These are phyloP conservation scores for Colletotrichum noveboracense DNA, from an alignment of 2,329 filamentous ascomycete genomes.

Conservation along the genomic window DNA sequence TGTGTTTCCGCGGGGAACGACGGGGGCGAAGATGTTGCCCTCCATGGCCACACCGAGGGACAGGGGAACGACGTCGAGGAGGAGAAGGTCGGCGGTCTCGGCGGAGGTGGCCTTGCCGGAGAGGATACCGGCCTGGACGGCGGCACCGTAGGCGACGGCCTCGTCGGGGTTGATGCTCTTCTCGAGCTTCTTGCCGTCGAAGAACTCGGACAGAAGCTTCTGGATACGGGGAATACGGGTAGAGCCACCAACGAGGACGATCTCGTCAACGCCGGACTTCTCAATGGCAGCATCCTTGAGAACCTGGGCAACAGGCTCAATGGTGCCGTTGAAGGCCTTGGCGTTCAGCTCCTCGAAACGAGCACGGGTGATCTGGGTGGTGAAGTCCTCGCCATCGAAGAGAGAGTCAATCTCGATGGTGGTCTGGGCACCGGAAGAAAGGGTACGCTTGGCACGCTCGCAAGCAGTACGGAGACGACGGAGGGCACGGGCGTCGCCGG, in stretches of 20 bases:
- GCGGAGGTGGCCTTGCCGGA: slow-evolving; percentile 97
- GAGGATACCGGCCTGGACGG: slow-evolving; percentile 97
- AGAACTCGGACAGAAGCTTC: slow-evolving; percentile 99
- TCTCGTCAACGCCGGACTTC: slow-evolving; percentile 95
- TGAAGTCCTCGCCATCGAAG: slow-evolving; percentile 98
- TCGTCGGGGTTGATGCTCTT: slow-evolving; percentile 99
- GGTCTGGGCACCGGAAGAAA: slow-evolving; percentile 96
- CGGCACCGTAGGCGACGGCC: slow-evolving; percentile 98
- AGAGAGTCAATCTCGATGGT: slow-evolving; percentile 99
- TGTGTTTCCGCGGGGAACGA: slow-evolving; percentile 80
- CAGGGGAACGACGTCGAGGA: slow-evolving; percentile 94
- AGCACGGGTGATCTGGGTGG: slow-evolving; percentile 95
- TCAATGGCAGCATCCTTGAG: slow-evolving; percentile 89
- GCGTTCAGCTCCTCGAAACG: slow-evolving; percentile 99
- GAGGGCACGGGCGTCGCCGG: slow-evolving; percentile 86
- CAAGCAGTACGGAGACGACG: slow-evolving; percentile 96
- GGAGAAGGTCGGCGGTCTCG: slow-evolving; percentile 91
- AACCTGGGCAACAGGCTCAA: slow-evolving; percentile 95
- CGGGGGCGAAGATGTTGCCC: slow-evolving; percentile 97
- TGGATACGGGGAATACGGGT: slow-evolving; percentile 99
- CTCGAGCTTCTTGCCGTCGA: slow-evolving; percentile 99
- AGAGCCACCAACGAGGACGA: slow-evolving; percentile 97
- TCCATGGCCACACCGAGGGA: slow-evolving; percentile 99
- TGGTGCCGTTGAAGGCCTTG: slow-evolving; percentile 91
- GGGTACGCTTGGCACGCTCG: slow-evolving; percentile 99